Base-by-base conservation (phyloP, 148 eudicot species). In the Oxyria digyna region DNA sequence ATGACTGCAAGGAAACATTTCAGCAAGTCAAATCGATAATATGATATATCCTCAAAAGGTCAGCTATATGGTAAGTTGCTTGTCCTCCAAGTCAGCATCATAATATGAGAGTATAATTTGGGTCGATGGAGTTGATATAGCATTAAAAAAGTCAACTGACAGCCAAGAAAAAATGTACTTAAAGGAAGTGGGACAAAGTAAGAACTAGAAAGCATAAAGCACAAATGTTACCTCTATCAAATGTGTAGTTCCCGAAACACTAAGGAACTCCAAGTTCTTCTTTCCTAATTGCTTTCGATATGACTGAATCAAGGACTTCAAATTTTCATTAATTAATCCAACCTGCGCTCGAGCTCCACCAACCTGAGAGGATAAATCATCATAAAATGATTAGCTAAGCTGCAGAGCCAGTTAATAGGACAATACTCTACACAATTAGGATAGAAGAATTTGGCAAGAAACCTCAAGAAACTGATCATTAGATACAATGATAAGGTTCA, bases 391-490 rank as follows among this genome's bases (percentile, higher is more conserved):
- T 57, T 26, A 26, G 64, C 64, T 23, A 4, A 27, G 14, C 26
- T 52, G 29, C 13, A 52, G 29, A 23, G 31, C 27, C 59, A 52
- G 29, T 49, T 17, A 49, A 49, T 20, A 49, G 10, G 55, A 49
- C 31, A 8, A 11, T 54, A 11, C 31, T n/a, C 12, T 54, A 32
- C 32, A 54, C 13, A 57, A 57, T 3, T 29, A 57, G 33, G 35
- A 57, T 31, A 26, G 64, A 63, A 50, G 57, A 52, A 42, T 59
- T 24, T 69, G 5, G 67, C 33, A 42, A 67, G 48, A 59, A 74
- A 93, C 98, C 96, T 93, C 90, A 38, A 80, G 75, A 71, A 86
- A 93, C 57, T 72, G 78, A 67, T 88, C 92, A 71, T 83, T 82
- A 18, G 81, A 73, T 64, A 75, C 67, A 50, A 70, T 74, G 71